Evolutionary conservation across 495 filamentous ascomycete species (phyloP).

Genomic region (Penicillium pulvis): DNA sequence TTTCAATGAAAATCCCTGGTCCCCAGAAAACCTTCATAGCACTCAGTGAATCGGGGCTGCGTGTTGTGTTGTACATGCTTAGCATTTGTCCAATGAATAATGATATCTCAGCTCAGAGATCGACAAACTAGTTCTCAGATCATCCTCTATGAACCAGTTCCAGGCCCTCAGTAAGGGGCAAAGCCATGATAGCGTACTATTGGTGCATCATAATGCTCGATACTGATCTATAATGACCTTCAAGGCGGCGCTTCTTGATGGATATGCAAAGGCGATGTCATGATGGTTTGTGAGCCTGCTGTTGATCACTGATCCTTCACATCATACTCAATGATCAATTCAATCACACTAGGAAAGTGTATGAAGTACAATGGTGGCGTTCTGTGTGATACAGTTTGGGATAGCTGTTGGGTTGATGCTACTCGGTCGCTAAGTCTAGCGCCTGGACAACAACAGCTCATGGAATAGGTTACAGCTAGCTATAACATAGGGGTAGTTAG

Average conservation of each 20-base stretch:
- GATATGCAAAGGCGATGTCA: slow-evolving; percentile 4
- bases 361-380: not conserved
- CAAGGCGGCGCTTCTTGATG: not conserved
- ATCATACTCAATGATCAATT: no score
- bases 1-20: not conserved
- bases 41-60: not conserved
- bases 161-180: not conserved
- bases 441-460: no score
- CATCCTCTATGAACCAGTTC: not conserved
- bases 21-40: not conserved
- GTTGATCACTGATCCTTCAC: not conserved
- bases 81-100: not conserved
- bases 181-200: not conserved
- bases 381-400: not conserved
- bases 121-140: slow-evolving; percentile 8
- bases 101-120: slow-evolving; percentile 5
- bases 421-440: not conserved
- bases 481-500: no score
- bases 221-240: not conserved
- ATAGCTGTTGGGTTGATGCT: not conserved
- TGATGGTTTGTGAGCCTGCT: slow-evolving; percentile 1
- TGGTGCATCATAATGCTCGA: not conserved
- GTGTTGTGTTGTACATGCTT: not conserved
- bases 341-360: no score
- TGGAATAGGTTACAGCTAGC: no score